Percentiles rank a stretch among this genome's conserved stretches.
phyloP scores from a whole-genome alignment of 2,329 filamentous ascomycete genomes.

The Neurospora sp. region DNA sequence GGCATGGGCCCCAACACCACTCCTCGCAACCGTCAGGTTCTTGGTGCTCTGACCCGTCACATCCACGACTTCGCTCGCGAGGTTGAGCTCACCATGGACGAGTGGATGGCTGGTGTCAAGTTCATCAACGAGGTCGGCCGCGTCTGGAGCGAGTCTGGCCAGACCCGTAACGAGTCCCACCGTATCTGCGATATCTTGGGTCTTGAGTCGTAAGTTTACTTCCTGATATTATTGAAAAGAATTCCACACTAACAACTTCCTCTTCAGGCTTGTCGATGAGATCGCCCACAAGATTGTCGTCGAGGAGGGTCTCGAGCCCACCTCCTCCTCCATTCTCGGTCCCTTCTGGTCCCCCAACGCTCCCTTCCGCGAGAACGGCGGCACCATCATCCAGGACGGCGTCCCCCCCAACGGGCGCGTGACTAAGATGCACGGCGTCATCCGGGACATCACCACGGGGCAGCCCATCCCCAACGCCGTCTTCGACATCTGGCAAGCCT shows the following conservation, averaged over 20 bases:
- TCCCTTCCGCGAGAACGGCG: constrained; percentile 59
- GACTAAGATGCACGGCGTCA: constrained; percentile 54
- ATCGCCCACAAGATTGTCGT: constrained; percentile 61
- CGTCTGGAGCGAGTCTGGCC: constrained; percentile 55
- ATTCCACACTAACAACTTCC: background rate
- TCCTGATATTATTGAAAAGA: background rate
- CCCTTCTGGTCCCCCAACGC: constrained; percentile 75
- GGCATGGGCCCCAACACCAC: constrained; percentile 63
- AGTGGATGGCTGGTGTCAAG: constrained; percentile 59
- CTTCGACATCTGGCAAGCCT: constrained; percentile 73
- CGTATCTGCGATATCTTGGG: constrained; percentile 65
- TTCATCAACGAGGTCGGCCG: constrained; percentile 59
- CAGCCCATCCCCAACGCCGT: constrained; percentile 55
- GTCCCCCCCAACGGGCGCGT: constrained; percentile 40
- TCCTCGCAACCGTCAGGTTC: constrained; percentile 58
- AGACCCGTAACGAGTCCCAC: constrained; percentile 64
- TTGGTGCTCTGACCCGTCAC: constrained; percentile 60
- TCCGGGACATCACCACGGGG: constrained; percentile 48
- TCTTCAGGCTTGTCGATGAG: constrained; percentile 57
- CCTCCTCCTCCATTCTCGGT: constrained; percentile 70
- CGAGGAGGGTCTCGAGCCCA: constrained; percentile 41
- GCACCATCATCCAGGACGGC: constrained; percentile 48
- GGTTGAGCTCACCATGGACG: constrained; percentile 67
- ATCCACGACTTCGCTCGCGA: constrained; percentile 76
- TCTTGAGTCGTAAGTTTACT: constrained; percentile 50